A percentile compares a stretch with the other conserved stretches of the same genome.
Evolutionary conservation across 768 basidiomycete genomes (phyloP).

Genomic region (Kwoniella heveanensis): DNA sequence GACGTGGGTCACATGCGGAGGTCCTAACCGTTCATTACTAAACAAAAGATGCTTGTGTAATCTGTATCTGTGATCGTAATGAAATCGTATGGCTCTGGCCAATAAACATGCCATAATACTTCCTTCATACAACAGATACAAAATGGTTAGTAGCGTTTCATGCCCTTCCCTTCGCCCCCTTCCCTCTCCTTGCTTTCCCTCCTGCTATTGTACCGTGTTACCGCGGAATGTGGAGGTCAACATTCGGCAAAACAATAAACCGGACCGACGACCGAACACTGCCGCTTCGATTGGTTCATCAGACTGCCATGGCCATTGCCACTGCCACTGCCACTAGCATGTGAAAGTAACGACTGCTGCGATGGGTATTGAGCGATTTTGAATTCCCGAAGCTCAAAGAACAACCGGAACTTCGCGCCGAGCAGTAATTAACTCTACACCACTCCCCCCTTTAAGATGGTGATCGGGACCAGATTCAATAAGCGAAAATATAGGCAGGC

Average conservation of each 20-base stretch:
- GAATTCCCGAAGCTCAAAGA: background rate
- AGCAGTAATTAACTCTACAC: too few species aligned
- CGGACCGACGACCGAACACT: constrained; percentile 2
- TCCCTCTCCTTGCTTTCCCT: too few species aligned
- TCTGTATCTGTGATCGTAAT: too few species aligned
- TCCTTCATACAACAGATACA: too few species aligned
- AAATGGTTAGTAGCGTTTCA: background rate
- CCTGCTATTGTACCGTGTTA: background rate
- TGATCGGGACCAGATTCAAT: background rate
- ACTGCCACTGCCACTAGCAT: background rate
- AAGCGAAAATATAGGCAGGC: background rate
- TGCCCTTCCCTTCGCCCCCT: too few species aligned
- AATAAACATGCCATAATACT: background rate
- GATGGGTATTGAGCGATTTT: background rate
- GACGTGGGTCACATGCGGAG: constrained; percentile 1
- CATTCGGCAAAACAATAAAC: background rate
- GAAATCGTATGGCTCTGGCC: background rate
- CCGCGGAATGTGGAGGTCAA: background rate
- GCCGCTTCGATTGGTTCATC: background rate
- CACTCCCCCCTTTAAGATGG: too few species aligned
- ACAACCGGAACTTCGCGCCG: background rate
- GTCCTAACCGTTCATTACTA: too few species aligned
- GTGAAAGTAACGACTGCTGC: background rate
- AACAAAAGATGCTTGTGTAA: too few species aligned
- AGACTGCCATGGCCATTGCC: too few species aligned